phyloP scores from a whole-genome alignment of 257 asterid species.

The Cruciata laevipes region DNA sequence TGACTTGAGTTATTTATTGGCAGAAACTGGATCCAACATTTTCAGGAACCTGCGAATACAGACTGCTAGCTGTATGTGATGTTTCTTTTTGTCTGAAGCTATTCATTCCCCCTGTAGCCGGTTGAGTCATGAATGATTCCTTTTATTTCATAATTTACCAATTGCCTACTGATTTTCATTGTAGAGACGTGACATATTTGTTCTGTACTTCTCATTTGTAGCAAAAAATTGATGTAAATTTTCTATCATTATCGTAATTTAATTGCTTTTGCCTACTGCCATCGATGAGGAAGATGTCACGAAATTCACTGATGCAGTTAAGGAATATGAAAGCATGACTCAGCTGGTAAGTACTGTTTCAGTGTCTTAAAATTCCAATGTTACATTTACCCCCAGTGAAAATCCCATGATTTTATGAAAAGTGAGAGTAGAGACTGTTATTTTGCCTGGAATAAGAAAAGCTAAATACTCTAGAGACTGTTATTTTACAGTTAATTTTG shows the following conservation, averaged over 20 bases:
- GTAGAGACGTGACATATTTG: neutral
- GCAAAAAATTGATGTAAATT: constrained; percentile 3
- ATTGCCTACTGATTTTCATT: neutral
- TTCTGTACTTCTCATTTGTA: neutral
- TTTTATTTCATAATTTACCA: neutral
- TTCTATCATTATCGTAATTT: constrained; percentile 2
- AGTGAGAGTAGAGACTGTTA: neutral
- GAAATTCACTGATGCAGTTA: constrained; percentile 91
- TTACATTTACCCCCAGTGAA: neutral
- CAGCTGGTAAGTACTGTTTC: constrained; percentile 54
- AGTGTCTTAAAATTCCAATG: neutral
- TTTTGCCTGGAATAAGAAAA: neutral
- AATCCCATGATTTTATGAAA: neutral
- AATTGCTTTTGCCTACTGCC: constrained; percentile 56
- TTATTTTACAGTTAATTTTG: neutral
- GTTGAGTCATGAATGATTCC: too few species aligned
- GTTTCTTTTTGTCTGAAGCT: neutral
- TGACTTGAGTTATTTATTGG: too few species aligned
- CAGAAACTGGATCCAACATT: constrained; percentile 97
- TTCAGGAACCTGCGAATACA: constrained; percentile 88
- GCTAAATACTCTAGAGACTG: neutral
- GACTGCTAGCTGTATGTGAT: constrained; percentile 59
- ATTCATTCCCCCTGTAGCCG: too few species aligned
- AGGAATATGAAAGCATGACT: constrained; percentile 93
- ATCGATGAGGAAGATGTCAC: constrained; percentile 91